phyloP scores from a whole-genome alignment of 768 basidiomycete species.

The Tulasnella sp. region DNA sequence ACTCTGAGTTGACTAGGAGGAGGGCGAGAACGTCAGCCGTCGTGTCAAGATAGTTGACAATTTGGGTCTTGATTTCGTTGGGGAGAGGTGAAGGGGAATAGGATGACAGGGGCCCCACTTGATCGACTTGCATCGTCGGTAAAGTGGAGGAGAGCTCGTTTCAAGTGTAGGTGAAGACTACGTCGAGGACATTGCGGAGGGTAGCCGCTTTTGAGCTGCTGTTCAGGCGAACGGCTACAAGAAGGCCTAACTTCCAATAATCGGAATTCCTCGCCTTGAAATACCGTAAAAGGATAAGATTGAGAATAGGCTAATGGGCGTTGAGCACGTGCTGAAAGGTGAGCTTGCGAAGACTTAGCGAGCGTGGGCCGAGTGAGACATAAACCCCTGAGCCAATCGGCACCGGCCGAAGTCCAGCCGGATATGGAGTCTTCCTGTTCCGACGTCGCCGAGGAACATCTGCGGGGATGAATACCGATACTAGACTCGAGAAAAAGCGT shows the following conservation, averaged over 20 bases:
- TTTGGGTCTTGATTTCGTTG: neutral
- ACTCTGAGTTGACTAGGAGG: neutral
- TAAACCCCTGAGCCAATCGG: slow-evolving; percentile 3
- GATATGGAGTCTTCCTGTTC: slow-evolving; percentile 12
- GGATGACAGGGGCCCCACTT: neutral
- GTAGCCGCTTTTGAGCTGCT: neutral
- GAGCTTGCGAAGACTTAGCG: neutral
- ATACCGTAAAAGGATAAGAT: neutral
- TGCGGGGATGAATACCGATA: neutral
- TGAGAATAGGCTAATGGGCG: neutral
- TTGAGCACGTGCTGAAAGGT: slow-evolving; percentile 4
- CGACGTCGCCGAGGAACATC: neutral
- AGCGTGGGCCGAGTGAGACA: slow-evolving; percentile 17
- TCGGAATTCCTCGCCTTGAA: neutral
- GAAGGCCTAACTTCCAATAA: neutral
- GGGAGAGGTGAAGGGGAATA: neutral
- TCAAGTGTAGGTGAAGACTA: neutral
- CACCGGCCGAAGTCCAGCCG: slow-evolving; percentile 9
- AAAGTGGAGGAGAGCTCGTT: neutral
- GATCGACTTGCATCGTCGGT: neutral
- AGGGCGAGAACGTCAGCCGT: neutral
- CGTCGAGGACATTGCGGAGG: neutral
- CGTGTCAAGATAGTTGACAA: neutral
- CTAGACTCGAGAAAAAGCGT: neutral
- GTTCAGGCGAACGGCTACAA: neutral